Conservation (phyloP, 148 eudicot genomes). For the Rhododendron ovatum region DNA sequence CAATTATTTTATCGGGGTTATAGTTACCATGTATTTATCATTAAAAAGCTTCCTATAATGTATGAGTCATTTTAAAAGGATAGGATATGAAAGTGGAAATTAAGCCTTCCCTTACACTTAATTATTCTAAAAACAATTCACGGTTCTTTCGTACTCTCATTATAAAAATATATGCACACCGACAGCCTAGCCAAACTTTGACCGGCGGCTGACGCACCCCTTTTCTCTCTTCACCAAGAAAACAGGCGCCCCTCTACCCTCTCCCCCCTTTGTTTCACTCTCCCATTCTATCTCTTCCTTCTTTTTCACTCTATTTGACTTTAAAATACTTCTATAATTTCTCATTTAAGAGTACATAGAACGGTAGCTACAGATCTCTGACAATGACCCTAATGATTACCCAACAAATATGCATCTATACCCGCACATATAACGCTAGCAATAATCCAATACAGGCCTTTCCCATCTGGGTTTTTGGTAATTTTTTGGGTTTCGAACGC, state of each 20-base stretch:
- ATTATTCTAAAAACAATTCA: too few relatives aligned
- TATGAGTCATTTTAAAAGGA: too few relatives aligned
- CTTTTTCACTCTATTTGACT: neutral
- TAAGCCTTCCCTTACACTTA: too few relatives aligned
- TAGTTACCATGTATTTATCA: too few relatives aligned
- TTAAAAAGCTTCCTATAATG: too few relatives aligned
- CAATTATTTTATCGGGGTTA: too few relatives aligned
- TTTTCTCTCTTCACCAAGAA: neutral
- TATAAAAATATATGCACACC: too few relatives aligned
- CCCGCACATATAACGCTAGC: neutral
- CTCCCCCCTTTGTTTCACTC: neutral
- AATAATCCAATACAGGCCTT: neutral
- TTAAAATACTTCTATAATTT: neutral
- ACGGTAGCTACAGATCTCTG: neutral
- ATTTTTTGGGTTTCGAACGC: neutral
- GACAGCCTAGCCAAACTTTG: constrained; percentile 1
- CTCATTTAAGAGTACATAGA: neutral
- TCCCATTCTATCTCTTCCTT: neutral
- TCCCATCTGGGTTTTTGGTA: constrained; percentile 5
- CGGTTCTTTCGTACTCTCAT: too few relatives aligned
- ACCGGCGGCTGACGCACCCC: neutral
- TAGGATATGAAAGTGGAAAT: too few relatives aligned
- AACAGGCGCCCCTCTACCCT: neutral
- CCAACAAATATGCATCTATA: neutral
- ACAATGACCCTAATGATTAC: neutral